Base-by-base conservation (phyloP, 2,329 filamentous ascomycete genomes). In the Alternaria postmessia region DNA sequence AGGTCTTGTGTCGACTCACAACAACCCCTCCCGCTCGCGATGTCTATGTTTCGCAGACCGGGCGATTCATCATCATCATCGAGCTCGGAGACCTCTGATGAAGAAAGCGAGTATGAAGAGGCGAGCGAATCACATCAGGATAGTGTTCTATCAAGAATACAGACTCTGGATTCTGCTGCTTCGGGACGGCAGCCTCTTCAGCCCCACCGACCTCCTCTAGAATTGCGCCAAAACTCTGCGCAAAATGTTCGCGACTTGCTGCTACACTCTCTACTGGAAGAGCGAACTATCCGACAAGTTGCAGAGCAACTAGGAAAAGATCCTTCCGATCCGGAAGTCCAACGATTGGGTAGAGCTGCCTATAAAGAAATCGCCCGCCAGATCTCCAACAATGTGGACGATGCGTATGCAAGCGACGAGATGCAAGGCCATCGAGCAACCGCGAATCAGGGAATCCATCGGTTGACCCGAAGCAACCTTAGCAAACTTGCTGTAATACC, bases 241-340 rank as follows among this genome's bases (percentile, higher is more conserved):
- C 64, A 71, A 34, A 65, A 73, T 49, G 62, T 78, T 32, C 73
- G 70, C 20, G 78, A 82, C 54, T 64, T 81, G 14, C 62, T 83
- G 11, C 63, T 84, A 5, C 81, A 83, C 65, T 77, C 82, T 2
- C 62, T 84, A 22, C 70, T 84, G 2, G 82, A 84, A 66, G 78
- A 82, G 44, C 77, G 79, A 53, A 80, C 80, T 36, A 63, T 80
- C 9, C 72, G 70, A 28, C 74, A 81, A 51, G 79, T 80, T 11
- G 71, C 79, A 36, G 67, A 76, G 18, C 72, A 79, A 51, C 63
- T 81, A 28, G 74, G 72, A 8, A 73, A 74, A 47, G 68, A 68
- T 32, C 51, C 41, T 2, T 67, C 69, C 20, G 72, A 82, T 56
- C 74, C 78, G 18, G 77, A 78, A 22, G 78, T 82, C 7, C 65